Percentiles rank a stretch among this genome's conserved stretches.
These are phyloP conservation scores for Bruguiera parviflora DNA, from an alignment of 345 rosid genomes.

Conservation along the genomic window DNA sequence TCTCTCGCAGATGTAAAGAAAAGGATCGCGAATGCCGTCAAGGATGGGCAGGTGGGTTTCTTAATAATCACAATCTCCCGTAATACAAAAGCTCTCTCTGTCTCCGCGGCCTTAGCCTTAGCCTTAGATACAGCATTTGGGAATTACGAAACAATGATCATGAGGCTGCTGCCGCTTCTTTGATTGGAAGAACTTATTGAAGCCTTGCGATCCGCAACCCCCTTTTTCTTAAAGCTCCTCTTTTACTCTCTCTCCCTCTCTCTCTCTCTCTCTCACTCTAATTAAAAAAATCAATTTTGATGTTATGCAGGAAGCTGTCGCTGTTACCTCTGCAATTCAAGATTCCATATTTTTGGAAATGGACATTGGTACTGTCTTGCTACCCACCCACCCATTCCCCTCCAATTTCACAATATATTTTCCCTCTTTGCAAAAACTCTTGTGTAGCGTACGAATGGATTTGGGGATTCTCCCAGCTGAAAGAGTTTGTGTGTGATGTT, in stretches of 20 bases:
- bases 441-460: too few species aligned
- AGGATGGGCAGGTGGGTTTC: slow-evolving; percentile 60
- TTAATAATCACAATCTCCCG: neutral
- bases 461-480: too few species aligned
- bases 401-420: neutral
- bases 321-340: slow-evolving; percentile 68
- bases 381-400: neutral
- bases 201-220: too few species aligned
- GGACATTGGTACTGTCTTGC: slow-evolving; percentile 53
- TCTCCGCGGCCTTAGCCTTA: neutral
- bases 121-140: neutral
- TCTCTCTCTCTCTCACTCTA: neutral
- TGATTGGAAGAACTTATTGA: too few species aligned
- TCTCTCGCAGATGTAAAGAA: slow-evolving; percentile 60
- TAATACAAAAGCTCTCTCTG: too few species aligned
- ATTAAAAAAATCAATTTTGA: neutral
- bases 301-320: slow-evolving; percentile 70
- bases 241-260: neutral
- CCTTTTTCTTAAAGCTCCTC: too few species aligned
- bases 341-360: slow-evolving; percentile 73
- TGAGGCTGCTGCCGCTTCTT: neutral
- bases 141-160: too few species aligned
- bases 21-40: slow-evolving; percentile 71
- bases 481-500: neutral
- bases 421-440: neutral